Evolutionary conservation across 1,284 basidiomycete genomes (phyloP).

Genomic region (Cryptococcus amylolentus): DNA sequence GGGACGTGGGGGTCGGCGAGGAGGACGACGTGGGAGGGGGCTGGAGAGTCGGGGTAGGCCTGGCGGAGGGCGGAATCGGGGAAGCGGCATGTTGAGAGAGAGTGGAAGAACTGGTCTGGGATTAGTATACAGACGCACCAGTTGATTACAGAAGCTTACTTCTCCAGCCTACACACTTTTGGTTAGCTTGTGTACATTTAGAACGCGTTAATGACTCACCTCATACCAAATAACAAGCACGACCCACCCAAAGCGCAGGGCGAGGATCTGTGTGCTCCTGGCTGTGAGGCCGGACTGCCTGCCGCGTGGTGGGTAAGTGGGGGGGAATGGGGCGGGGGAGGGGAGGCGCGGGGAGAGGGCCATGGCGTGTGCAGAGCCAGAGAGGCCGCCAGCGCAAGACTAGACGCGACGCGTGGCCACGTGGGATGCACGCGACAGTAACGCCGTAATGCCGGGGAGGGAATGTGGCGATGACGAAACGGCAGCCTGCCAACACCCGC

Average conservation of each 20-base stretch:
- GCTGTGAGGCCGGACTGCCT: slow-evolving; percentile 29
- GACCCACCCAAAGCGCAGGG: slow-evolving; percentile 59
- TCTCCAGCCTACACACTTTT: slow-evolving; percentile 33
- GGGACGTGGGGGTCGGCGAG: slow-evolving; percentile 75
- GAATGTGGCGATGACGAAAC: not conserved
- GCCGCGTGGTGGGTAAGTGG: slow-evolving; percentile 1
- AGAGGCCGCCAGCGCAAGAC: no score
- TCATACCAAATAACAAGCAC: slow-evolving; percentile 69
- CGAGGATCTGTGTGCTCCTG: slow-evolving; percentile 39
- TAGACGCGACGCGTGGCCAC: not conserved
- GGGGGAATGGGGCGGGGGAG: slow-evolving; percentile 2
- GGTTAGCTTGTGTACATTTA: not conserved
- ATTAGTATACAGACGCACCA: not conserved
- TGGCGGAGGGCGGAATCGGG: slow-evolving; percentile 39
- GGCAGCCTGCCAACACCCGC: not conserved
- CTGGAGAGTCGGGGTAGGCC: slow-evolving; percentile 12
- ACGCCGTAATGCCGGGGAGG: not conserved
- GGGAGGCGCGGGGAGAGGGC: slow-evolving; percentile 8
- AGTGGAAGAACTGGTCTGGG: slow-evolving; percentile 43
- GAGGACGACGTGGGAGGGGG: slow-evolving; percentile 64
- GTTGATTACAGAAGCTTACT: slow-evolving; percentile 19
- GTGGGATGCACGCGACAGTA: not conserved
- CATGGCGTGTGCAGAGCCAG: not conserved
- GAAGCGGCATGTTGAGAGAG: slow-evolving; percentile 47
- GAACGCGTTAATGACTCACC: slow-evolving; percentile 49